Evolutionary conservation across 140 eudicot genomes (phyloP).

Genomic region (Senecio squalidus): DNA sequence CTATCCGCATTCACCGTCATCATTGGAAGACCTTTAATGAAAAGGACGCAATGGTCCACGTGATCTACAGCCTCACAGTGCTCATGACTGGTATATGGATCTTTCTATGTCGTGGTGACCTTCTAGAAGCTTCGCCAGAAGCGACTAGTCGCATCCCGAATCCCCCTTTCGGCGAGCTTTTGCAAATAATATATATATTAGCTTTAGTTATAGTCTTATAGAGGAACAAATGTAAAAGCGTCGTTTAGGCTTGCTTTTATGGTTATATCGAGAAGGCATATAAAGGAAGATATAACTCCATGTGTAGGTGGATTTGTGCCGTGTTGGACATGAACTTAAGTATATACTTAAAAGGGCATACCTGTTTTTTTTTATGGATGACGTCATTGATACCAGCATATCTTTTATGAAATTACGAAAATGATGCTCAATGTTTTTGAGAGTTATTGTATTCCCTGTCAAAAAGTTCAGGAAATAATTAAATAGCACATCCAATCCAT

Average conservation of each 20-base stretch:
- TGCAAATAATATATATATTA: no score
- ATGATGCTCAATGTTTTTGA: constrained; percentile 10
- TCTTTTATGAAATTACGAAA: not conserved
- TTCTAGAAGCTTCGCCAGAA: constrained; percentile 4
- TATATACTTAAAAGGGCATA: not conserved
- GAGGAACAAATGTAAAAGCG: not conserved
- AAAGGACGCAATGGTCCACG: no score
- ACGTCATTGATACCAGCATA: not conserved
- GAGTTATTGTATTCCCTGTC: not conserved
- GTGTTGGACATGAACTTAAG: not conserved
- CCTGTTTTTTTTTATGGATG: not conserved
- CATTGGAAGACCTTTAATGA: no score
- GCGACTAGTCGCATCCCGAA: not conserved
- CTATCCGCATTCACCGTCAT: no score
- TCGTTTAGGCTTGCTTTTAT: not conserved
- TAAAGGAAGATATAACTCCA: not conserved
- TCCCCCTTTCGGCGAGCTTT: not conserved
- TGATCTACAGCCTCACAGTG: no score
- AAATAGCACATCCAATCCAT: not conserved
- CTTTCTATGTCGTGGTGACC: not conserved
- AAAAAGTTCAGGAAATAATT: not conserved
- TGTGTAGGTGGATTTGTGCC: not conserved
- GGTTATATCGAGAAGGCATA: not conserved
- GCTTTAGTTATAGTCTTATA: not conserved
- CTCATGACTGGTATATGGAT: no score